A percentile compares a stretch with the other conserved stretches of the same genome.
Evolutionary conservation across 202 grass and related monocot species (phyloP).

Genomic region (Dendrocalamus latiflorus): DNA sequence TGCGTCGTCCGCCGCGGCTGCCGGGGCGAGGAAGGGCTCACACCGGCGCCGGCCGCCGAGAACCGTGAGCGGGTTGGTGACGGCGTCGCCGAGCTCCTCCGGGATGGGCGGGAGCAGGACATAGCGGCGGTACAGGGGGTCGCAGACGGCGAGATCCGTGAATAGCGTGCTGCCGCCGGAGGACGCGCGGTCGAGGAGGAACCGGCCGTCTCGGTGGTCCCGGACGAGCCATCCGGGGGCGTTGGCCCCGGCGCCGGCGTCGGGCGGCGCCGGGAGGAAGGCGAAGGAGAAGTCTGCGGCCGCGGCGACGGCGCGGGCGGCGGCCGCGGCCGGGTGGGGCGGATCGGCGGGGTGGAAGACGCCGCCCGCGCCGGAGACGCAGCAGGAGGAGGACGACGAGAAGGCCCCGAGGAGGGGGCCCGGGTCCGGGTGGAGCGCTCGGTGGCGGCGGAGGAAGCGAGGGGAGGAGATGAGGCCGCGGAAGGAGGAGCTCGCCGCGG

Average conservation of each 20-base stretch:
- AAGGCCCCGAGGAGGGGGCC: slow-evolving; percentile 24
- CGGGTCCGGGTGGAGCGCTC: neutral
- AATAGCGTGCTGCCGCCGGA: neutral
- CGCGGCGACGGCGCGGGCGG: neutral
- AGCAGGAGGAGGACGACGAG: neutral
- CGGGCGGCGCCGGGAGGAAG: slow-evolving; percentile 12
- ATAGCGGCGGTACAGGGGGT: slow-evolving; percentile 43
- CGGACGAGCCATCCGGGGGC: slow-evolving; percentile 17
- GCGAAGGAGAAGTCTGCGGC: slow-evolving; percentile 40
- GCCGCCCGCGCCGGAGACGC: too few relatives aligned
- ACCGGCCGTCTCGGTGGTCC: slow-evolving; percentile 34
- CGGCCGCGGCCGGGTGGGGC: neutral
- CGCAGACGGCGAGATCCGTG: slow-evolving; percentile 41
- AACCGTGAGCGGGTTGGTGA: slow-evolving; percentile 23
- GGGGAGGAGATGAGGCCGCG: slow-evolving; percentile 16
- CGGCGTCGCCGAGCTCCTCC: slow-evolving; percentile 1
- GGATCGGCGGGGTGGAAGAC: slow-evolving; percentile 21
- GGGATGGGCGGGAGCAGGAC: slow-evolving; percentile 36
- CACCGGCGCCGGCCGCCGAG: slow-evolving; percentile 23
- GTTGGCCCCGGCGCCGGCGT: neutral
- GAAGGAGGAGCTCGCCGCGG: neutral
- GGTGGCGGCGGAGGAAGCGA: slow-evolving; percentile 40
- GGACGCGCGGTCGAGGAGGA: slow-evolving; percentile 35
- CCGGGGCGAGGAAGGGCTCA: slow-evolving; percentile 36
- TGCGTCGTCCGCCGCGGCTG: neutral